A percentile compares a stretch with the other conserved stretches of the same genome.
Conservation (phyloP, 2,329 filamentous ascomycete genomes). For the Colletotrichum falcatum region DNA sequence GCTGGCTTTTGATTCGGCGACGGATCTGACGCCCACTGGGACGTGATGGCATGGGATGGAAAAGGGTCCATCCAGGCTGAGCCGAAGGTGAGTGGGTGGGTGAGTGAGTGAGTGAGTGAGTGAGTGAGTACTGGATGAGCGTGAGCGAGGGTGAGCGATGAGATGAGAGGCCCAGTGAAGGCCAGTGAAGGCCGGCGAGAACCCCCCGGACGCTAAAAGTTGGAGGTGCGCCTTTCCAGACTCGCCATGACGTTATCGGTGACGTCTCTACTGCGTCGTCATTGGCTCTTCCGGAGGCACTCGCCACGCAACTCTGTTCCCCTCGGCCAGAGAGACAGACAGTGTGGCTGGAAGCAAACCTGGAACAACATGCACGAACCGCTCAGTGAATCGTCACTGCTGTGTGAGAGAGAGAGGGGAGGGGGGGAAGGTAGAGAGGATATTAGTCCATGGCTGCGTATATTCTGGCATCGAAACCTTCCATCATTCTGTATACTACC, state of each 20-base stretch:
- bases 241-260: constrained; percentile 39
- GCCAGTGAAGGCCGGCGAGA: too few relatives aligned
- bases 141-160: neutral
- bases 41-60: neutral
- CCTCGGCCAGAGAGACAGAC: neutral
- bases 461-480: neutral
- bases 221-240: neutral
- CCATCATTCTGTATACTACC: neutral
- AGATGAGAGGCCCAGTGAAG: neutral
- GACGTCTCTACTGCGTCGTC: constrained; percentile 32
- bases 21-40: neutral
- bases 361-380: constrained; percentile 34
- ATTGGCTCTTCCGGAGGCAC: constrained; percentile 38
- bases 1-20: neutral
- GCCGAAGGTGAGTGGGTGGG: neutral
- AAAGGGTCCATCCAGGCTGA: neutral
- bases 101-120: neutral
- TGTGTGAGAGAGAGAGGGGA: neutral
- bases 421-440: constrained; percentile 4
- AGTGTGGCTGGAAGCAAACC: constrained; percentile 41
- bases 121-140: neutral
- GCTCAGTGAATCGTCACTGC: constrained; percentile 38
- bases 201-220: constrained; percentile 1
- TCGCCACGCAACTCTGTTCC: constrained; percentile 35
- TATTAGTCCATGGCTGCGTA: neutral